Conservation (phyloP, 2,329 filamentous ascomycete species). For the Biscogniauxia marginata region DNA sequence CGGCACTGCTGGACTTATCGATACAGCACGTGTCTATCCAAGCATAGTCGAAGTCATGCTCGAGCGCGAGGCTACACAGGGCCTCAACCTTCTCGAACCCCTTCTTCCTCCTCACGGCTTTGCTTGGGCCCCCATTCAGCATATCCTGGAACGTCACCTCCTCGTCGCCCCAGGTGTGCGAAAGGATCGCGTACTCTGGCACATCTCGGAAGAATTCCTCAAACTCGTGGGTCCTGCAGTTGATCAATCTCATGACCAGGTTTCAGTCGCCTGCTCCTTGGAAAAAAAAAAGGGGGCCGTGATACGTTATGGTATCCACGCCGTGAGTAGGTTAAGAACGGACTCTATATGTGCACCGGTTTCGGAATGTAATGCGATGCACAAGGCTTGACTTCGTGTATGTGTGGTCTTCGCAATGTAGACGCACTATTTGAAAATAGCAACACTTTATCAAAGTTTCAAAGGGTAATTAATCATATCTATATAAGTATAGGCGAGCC, state of each 20-base stretch:
- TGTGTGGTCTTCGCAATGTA: background rate
- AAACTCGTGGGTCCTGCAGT: background rate
- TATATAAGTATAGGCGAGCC: background rate
- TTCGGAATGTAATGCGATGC: background rate
- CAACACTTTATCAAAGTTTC: background rate
- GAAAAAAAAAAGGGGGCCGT: background rate
- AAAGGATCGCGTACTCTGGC: conserved; percentile 1
- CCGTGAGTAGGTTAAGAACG: background rate
- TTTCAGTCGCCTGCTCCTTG: background rate
- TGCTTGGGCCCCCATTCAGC: background rate
- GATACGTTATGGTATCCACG: background rate
- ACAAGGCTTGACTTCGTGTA: background rate
- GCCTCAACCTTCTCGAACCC: conserved; percentile 3
- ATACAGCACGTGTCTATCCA: background rate
- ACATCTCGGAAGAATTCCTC: background rate
- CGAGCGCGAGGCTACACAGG: conserved; percentile 1
- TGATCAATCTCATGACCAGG: conserved; percentile 1
- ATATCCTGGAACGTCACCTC: conserved; percentile 6
- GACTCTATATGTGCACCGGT: background rate
- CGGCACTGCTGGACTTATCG: background rate
- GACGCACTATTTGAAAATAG: background rate
- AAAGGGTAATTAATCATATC: background rate
- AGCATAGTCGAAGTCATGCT: conserved; percentile 1
- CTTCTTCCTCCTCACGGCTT: background rate
- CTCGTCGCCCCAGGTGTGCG: conserved; percentile 2